Conservation (phyloP, 371 early-diverging fungal genomes). For the Capniomyces stellatus region DNA sequence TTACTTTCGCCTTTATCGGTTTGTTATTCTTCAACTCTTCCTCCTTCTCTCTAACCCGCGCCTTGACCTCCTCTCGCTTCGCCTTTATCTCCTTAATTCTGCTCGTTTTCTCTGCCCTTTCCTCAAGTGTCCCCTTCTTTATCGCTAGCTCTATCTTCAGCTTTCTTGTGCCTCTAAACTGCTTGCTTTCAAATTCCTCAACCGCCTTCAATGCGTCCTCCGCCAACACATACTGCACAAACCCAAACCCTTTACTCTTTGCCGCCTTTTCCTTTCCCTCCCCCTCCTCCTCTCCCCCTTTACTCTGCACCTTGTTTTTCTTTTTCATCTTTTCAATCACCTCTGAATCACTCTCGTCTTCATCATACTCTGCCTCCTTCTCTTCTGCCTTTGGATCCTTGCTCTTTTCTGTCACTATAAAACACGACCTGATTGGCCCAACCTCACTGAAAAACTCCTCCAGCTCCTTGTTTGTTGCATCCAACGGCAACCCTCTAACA, state of each 20-base stretch:
- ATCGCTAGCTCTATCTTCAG: constrained; percentile 63
- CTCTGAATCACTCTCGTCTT: constrained; percentile 1
- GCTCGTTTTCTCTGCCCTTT: background rate
- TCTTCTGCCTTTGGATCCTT: constrained; percentile 6
- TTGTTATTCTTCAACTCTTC: too few species aligned
- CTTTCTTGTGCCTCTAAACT: constrained; percentile 42
- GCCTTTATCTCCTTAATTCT: background rate
- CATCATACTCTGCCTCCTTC: constrained; percentile 16
- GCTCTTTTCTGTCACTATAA: constrained; percentile 43
- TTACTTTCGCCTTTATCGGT: constrained; percentile 12
- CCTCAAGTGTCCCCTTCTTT: constrained; percentile 19
- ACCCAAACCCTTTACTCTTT: constrained; percentile 57
- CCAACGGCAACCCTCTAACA: constrained; percentile 64
- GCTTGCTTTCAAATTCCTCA: constrained; percentile 38
- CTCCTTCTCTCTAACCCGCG: constrained; percentile 5
- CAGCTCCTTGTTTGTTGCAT: constrained; percentile 58
- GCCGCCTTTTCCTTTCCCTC: background rate
- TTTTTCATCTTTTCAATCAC: constrained; percentile 8
- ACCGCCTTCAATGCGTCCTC: constrained; percentile 78
- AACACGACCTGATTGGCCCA: constrained; percentile 78
- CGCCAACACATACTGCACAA: constrained; percentile 69
- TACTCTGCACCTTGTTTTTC: constrained; percentile 6
- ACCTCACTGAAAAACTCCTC: constrained; percentile 73
- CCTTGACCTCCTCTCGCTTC: constrained; percentile 3
- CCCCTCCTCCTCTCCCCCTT: background rate